A percentile compares a stretch with the other conserved stretches of the same genome.
Evolutionary conservation across 208 protist genomes (phyloP).

Genomic region (Acanthamoeba culbertsoni): DNA sequence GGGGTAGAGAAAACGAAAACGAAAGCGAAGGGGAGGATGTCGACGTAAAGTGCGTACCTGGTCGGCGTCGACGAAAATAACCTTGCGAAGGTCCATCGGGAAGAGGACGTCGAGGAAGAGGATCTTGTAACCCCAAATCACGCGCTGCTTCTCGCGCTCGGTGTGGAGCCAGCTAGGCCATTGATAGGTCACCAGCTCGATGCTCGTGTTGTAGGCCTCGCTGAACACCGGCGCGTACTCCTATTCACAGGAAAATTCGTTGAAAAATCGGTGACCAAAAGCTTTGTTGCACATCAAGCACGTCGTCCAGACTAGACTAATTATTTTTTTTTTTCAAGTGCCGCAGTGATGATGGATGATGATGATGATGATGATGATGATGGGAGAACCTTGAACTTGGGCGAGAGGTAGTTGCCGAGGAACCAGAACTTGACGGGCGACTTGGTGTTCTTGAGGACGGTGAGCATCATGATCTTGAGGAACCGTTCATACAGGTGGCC

Average conservation of each 20-base stretch:
- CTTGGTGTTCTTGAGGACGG: slow-evolving; percentile 91
- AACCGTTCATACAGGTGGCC: slow-evolving; percentile 99
- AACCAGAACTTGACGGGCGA: slow-evolving; percentile 98
- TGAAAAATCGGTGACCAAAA: neutral
- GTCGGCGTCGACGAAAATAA: slow-evolving; percentile 99
- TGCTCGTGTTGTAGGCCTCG: slow-evolving; percentile 91
- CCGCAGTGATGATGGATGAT: too few relatives aligned
- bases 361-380: too few relatives aligned
- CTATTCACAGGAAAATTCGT: slow-evolving; percentile 30
- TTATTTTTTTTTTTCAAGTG: too few relatives aligned
- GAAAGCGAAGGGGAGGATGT: neutral
- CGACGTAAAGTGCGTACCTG: slow-evolving; percentile 85
- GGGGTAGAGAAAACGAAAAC: too few relatives aligned
- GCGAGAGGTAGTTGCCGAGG: slow-evolving; percentile 97
- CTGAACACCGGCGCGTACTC: slow-evolving; percentile 90
- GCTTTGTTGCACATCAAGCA: neutral
- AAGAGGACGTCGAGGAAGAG: slow-evolving; percentile 99
- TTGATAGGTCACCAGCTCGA: slow-evolving; percentile 96
- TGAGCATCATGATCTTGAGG: slow-evolving; percentile 98
- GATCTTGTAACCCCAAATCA: slow-evolving; percentile 99
- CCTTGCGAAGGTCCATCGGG: slow-evolving; percentile 93
- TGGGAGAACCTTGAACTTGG: slow-evolving; percentile 95
- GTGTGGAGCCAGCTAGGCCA: slow-evolving; percentile 96
- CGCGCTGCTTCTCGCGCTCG: slow-evolving; percentile 97
- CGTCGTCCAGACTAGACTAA: too few relatives aligned